Conservation (phyloP, 371 early-diverging fungal genomes). For the Lichtheimia ramosa region DNA sequence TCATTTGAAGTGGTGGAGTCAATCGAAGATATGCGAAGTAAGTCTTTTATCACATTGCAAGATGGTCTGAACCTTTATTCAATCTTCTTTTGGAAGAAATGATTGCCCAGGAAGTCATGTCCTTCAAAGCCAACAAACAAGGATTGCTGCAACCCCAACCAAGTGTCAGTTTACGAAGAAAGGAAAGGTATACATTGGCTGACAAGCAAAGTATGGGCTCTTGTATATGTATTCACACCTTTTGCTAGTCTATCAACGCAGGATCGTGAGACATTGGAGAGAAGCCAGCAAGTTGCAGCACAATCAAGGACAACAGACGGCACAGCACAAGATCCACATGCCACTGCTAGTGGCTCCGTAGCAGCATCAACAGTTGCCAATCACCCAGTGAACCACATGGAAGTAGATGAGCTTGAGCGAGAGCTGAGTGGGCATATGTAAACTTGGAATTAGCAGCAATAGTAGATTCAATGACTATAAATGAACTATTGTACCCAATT, state of each 20-base stretch:
- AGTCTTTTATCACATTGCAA: constrained; percentile 12
- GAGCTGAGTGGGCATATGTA: constrained; percentile 55
- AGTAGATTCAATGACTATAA: too few relatives aligned
- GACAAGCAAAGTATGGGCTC: too few relatives aligned
- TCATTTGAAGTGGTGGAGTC: constrained; percentile 87
- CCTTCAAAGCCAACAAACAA: constrained; percentile 53
- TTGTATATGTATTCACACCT: not conserved
- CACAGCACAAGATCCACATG: constrained; percentile 12
- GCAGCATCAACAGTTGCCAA: constrained; percentile 26
- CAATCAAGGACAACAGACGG: constrained; percentile 5
- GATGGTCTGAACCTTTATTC: not conserved
- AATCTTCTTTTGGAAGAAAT: constrained; percentile 45
- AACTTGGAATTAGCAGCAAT: not conserved
- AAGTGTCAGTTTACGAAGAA: constrained; percentile 36
- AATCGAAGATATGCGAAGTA: constrained; percentile 88
- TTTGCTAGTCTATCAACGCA: constrained; percentile 41
- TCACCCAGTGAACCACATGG: constrained; percentile 37
- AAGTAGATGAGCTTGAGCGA: constrained; percentile 61
- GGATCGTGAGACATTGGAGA: constrained; percentile 49
- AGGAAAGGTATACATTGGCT: constrained; percentile 32
- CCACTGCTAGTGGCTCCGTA: constrained; percentile 23
- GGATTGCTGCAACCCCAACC: constrained; percentile 21
- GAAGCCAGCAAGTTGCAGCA: constrained; percentile 40
- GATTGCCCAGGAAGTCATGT: constrained; percentile 88
- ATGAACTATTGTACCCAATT: too few relatives aligned